Evolutionary conservation across 75 land plant genomes (phyloP).

Genomic region (Pinus tabuliformis): DNA sequence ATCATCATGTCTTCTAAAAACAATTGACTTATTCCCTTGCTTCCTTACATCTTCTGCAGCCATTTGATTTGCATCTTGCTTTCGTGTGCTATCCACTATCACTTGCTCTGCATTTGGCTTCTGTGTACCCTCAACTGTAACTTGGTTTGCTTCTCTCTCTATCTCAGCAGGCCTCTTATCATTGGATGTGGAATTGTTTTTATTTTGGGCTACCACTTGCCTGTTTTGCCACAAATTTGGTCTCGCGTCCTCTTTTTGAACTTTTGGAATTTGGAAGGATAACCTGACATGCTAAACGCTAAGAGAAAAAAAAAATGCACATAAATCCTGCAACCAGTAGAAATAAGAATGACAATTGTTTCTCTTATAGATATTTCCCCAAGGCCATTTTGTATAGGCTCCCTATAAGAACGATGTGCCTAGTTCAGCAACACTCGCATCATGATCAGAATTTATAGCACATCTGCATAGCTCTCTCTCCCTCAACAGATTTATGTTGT

Average conservation of each 20-base stretch:
- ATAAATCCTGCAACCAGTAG: slow-evolving; percentile 6
- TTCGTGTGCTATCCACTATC: neutral
- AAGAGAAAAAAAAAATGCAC: slow-evolving; percentile 7
- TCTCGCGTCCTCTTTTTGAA: neutral
- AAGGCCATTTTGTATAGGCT: slow-evolving; percentile 4
- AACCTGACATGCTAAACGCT: slow-evolving; percentile 6
- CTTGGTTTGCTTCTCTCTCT: neutral
- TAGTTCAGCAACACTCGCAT: no score
- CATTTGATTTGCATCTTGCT: neutral
- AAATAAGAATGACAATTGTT: slow-evolving; percentile 1
- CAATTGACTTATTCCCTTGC: neutral
- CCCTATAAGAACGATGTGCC: no score
- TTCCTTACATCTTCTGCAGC: neutral
- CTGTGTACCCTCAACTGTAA: neutral
- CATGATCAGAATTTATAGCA: no score
- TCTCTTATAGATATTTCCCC: neutral
- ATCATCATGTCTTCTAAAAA: slow-evolving; percentile 1
- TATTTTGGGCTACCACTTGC: neutral
- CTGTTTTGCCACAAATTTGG: slow-evolving; percentile 3
- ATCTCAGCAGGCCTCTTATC: neutral
- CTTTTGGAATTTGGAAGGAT: neutral
- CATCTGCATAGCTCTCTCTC: no score
- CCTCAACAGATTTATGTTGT: no score
- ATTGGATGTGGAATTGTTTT: neutral
- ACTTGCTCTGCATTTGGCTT: neutral